Evolutionary conservation across 441 rosid genomes (phyloP), one percentile per base, ranked within the genome.

Genomic region (Syzygium syzygioides): DNA sequence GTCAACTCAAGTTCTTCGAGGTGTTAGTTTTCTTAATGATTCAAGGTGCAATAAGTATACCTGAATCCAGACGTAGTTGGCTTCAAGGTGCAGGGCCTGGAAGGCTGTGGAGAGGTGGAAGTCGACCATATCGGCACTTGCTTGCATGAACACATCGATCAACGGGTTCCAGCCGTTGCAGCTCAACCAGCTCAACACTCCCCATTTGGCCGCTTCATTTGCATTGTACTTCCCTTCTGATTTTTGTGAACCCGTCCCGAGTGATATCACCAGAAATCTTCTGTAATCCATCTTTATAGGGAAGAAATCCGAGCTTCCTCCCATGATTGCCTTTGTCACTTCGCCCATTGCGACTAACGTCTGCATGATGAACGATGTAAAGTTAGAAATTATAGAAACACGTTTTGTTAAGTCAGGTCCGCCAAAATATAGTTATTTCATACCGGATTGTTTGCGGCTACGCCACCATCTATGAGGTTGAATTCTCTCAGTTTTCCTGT

Each of bases 401-500:
- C 79, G 6, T 68, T 68, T 68, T 34, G 79, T 68, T 34, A 9
- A 68, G 45, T 68, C 48, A 68, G 79, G 48, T 68, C 79, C 1
- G 79, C 48, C 79, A 68, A 18, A 34, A 34, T 19, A 68, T 34
- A 19, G 79, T 34, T 68, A 45, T 19, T 68, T 68, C 79, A 34
- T 93, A 94, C 95, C 85, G 96, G 98, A 89, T 93, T 95, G 87
- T 92, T 95, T 59, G 96, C 96, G 1, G 95, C 93, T 26, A 95
- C 94, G 25, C 96, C 95, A 17, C 98, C 96, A n/a, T 95, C 98
- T 23, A 94, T 93, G 32, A 95, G 96, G 89, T 96, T 89, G 68
- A 92, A 96, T 86, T 90, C 93, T 57, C 91, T 88, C 32, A 56
- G 79, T 41, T 90, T 87, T 25, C 94, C 94, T 26, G 85, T 41